These are phyloP conservation scores for Agaricus bisporus DNA, from an alignment of 768 basidiomycete genomes.

Conservation along the genomic window DNA sequence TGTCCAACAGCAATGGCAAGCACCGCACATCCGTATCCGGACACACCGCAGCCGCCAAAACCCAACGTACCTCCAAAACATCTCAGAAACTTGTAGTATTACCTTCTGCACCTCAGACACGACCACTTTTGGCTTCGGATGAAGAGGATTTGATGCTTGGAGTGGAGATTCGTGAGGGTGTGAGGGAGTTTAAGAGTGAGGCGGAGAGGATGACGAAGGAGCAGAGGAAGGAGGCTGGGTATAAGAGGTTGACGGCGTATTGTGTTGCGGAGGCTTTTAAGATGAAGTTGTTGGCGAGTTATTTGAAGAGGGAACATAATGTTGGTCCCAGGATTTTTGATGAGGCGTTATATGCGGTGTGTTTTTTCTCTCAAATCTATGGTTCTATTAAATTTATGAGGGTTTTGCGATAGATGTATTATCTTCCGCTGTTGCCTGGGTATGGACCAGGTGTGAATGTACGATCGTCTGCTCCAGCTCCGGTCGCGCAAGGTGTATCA, in stretches of 20 bases:
- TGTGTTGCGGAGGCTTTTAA: constrained; percentile 82
- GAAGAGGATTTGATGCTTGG: constrained; percentile 7
- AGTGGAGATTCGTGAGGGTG: constrained; percentile 37
- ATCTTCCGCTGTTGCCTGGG: constrained; percentile 85
- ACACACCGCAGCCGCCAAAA: constrained; percentile 30
- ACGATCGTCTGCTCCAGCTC: constrained; percentile 72
- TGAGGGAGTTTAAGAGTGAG: constrained; percentile 75
- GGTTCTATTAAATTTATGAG: background rate
- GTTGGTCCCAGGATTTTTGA: constrained; percentile 84
- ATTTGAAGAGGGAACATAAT: constrained; percentile 91
- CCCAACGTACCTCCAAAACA: constrained; percentile 82
- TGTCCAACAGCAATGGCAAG: background rate
- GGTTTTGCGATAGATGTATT: constrained; percentile 62
- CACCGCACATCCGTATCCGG: constrained; percentile 8
- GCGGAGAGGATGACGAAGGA: constrained; percentile 87
- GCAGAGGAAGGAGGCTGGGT: constrained; percentile 76
- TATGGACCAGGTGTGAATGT: constrained; percentile 82
- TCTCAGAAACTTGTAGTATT: constrained; percentile 87
- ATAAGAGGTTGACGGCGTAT: constrained; percentile 82
- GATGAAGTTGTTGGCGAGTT: constrained; percentile 78
- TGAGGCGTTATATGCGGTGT: constrained; percentile 88
- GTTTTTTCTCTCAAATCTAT: constrained; percentile 22
- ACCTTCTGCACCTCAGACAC: constrained; percentile 86
- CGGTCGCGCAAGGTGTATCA: constrained; percentile 40
- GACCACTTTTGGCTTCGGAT: constrained; percentile 37